phyloP scores from a whole-genome alignment of 768 basidiomycete species.

The Infundibulicybe gibba region DNA sequence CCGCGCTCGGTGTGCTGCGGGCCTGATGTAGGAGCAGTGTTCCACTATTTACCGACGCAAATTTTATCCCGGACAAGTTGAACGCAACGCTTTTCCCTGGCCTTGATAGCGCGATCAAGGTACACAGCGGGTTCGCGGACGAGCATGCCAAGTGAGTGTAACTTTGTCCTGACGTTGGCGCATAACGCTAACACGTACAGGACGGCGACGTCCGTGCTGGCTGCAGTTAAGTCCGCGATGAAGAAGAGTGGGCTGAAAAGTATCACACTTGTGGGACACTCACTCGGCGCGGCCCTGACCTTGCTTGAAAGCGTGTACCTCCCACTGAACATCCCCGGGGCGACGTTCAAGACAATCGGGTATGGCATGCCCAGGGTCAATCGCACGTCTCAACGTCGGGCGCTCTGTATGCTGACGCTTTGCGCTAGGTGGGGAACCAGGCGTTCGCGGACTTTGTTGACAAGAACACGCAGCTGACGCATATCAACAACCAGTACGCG shows the following conservation, averaged over 20 bases:
- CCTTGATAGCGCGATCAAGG: conserved; percentile 32
- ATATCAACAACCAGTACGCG: conserved; percentile 49
- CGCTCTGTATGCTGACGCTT: not conserved
- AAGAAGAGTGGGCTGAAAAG: not conserved
- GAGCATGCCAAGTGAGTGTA: conserved; percentile 36
- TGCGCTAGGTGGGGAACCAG: conserved; percentile 43
- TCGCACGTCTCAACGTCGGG: not conserved
- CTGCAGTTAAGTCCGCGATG: too few species aligned
- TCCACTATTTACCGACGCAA: conserved; percentile 33
- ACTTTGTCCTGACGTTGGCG: too few species aligned
- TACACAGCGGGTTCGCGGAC: conserved; percentile 43
- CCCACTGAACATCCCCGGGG: conserved; percentile 14
- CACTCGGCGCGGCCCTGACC: conserved; percentile 16
- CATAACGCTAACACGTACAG: too few species aligned
- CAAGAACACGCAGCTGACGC: conserved; percentile 37
- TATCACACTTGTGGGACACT: not conserved
- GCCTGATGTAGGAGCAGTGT: conserved; percentile 17
- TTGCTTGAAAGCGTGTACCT: conserved; percentile 22
- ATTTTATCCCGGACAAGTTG: conserved; percentile 29
- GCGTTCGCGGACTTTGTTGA: conserved; percentile 59
- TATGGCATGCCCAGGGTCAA: conserved; percentile 20
- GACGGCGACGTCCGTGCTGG: too few species aligned
- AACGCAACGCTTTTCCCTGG: conserved; percentile 47
- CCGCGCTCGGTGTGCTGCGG: not conserved
- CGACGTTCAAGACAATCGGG: conserved; percentile 14